These are phyloP conservation scores for Cystobasidium ongulense DNA, from an alignment of 768 basidiomycete genomes.

Conservation along the genomic window DNA sequence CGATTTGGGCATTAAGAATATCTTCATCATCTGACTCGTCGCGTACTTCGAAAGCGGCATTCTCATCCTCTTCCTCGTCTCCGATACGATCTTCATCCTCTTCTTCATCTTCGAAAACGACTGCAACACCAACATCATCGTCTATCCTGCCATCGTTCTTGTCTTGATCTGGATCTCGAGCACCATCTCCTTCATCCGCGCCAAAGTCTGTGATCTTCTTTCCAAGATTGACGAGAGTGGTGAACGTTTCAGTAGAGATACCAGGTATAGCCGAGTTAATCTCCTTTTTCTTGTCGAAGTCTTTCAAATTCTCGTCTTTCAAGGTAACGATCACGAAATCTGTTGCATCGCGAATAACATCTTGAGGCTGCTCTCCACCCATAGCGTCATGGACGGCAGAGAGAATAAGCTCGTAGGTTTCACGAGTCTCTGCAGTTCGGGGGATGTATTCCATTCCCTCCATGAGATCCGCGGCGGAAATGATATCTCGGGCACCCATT, in stretches of 20 bases:
- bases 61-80: slow-evolving; percentile 63
- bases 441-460: slow-evolving; percentile 90
- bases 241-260: slow-evolving; percentile 65
- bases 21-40: slow-evolving; percentile 58
- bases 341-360: slow-evolving; percentile 90
- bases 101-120: slow-evolving; percentile 95
- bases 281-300: slow-evolving; percentile 95
- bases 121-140: slow-evolving; percentile 92
- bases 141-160: slow-evolving; percentile 81
- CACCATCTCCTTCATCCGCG: slow-evolving; percentile 63
- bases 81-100: slow-evolving; percentile 54
- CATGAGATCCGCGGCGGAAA: slow-evolving; percentile 85
- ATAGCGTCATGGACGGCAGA: slow-evolving; percentile 63
- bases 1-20: slow-evolving; percentile 40
- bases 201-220: slow-evolving; percentile 97
- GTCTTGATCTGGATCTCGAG: slow-evolving; percentile 64
- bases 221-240: slow-evolving; percentile 68
- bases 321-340: slow-evolving; percentile 79
- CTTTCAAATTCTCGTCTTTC: slow-evolving; percentile 74
- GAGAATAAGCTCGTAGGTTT: slow-evolving; percentile 86
- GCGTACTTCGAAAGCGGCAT: slow-evolving; percentile 67
- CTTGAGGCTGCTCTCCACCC: slow-evolving; percentile 91
- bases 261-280: slow-evolving; percentile 70
- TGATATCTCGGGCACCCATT: slow-evolving; percentile 68
- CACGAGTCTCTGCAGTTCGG: slow-evolving; percentile 83